Evolutionary conservation across 2,329 filamentous ascomycete species (phyloP).

Genomic region (Microdochium bolleyi): DNA sequence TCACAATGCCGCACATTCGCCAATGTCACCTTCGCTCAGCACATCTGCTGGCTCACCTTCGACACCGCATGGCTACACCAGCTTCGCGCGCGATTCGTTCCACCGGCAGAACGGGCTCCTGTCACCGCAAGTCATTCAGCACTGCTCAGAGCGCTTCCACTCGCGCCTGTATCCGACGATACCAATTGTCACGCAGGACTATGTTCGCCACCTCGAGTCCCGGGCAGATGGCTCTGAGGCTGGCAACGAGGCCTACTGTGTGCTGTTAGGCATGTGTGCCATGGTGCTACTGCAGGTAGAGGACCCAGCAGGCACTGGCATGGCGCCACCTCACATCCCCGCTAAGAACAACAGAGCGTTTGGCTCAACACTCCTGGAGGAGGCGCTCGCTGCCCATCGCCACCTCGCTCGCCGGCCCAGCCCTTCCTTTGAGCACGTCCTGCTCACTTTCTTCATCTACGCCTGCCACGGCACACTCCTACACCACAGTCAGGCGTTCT

Average conservation of each 20-base stretch:
- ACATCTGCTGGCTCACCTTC: conserved; percentile 4
- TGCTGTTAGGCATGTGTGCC: conserved; percentile 29
- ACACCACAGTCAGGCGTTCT: conserved; percentile 34
- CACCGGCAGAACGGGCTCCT: conserved; percentile 24
- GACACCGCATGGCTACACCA: conserved; percentile 11
- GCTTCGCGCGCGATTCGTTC: conserved; percentile 14
- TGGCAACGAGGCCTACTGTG: conserved; percentile 24
- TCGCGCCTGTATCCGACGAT: conserved; percentile 30
- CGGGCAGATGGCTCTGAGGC: conserved; percentile 12
- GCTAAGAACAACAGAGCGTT: conserved; percentile 26
- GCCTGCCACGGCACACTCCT: conserved; percentile 32
- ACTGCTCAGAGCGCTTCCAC: conserved; percentile 31
- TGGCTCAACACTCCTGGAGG: conserved; percentile 27
- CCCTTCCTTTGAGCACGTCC: conserved; percentile 28
- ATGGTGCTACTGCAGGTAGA: conserved; percentile 33
- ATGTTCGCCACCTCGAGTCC: conserved; percentile 21
- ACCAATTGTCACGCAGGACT: conserved; percentile 29
- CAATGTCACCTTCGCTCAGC: background rate
- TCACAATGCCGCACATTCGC: conserved; percentile 1
- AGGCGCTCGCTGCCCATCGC: conserved; percentile 24
- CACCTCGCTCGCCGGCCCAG: conserved; percentile 21
- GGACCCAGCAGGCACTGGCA: conserved; percentile 20
- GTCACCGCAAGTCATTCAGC: conserved; percentile 22
- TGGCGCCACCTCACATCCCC: conserved; percentile 19
- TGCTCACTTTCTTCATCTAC: conserved; percentile 35